These are phyloP conservation scores for Colletotrichum cuscutae DNA, from an alignment of 2,329 filamentous ascomycete species.

Conservation along the genomic window DNA sequence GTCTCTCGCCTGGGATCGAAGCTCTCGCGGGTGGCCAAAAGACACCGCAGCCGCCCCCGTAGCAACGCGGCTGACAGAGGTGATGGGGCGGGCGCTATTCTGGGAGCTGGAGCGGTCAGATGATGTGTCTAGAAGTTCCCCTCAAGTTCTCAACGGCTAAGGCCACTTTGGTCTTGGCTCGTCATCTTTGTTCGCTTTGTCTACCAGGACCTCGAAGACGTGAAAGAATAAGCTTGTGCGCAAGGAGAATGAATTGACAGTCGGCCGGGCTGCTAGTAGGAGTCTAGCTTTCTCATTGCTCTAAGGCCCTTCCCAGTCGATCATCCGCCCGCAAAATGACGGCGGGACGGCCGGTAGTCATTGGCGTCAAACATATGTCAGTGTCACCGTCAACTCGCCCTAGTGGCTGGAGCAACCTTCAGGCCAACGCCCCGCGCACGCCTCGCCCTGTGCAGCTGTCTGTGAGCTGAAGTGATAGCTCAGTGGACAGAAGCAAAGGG, in stretches of 20 bases:
- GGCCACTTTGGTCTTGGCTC: constrained; percentile 1
- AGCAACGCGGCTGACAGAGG: constrained; percentile 7
- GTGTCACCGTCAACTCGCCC: constrained; percentile 1
- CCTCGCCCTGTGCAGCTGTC: constrained; percentile 21
- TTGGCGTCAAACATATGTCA: constrained; percentile 14
- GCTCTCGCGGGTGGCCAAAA: neutral
- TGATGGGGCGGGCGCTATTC: constrained; percentile 4
- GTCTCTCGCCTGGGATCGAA: constrained; percentile 9
- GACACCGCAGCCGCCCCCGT: neutral
- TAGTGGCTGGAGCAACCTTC: neutral
- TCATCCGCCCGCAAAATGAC: constrained; percentile 13
- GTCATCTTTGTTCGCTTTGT: constrained; percentile 14
- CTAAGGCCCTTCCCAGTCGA: constrained; percentile 13
- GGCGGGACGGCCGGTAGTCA: constrained; percentile 20
- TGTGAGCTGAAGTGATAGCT: constrained; percentile 1
- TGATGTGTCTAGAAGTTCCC: neutral
- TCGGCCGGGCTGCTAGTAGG: neutral
- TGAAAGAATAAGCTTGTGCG: constrained; percentile 9
- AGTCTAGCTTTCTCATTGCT: neutral
- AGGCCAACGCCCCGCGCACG: constrained; percentile 5
- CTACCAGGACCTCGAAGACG: neutral
- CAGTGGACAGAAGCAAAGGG: constrained; percentile 2
- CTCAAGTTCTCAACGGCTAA: constrained; percentile 1
- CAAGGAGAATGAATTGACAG: neutral
- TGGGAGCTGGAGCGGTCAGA: constrained; percentile 20